phyloP scores from a whole-genome alignment of 805 yeast genomes.

The Schwanniomyces vanrijiae region DNA sequence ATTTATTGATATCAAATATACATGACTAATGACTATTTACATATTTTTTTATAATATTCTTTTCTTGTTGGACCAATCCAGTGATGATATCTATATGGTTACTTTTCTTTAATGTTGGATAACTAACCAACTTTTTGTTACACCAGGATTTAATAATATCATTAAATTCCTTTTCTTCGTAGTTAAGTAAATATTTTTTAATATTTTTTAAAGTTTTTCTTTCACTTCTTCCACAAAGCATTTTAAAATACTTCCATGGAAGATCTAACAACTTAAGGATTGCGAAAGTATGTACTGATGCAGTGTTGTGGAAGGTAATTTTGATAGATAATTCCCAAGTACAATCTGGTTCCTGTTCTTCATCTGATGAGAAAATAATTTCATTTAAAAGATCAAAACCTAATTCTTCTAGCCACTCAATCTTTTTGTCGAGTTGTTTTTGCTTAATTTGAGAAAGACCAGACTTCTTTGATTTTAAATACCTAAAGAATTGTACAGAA shows the following conservation, averaged over 20 bases:
- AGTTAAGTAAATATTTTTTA: slow-evolving; percentile 15
- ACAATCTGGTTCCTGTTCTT: slow-evolving; percentile 13
- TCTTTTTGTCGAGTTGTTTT: slow-evolving; percentile 32
- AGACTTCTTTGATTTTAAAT: slow-evolving; percentile 23
- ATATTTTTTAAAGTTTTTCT: slow-evolving; percentile 19
- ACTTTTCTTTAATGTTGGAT: slow-evolving; percentile 11
- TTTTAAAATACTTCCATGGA: slow-evolving; percentile 26
- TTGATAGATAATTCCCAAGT: slow-evolving; percentile 47
- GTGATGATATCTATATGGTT: slow-evolving; percentile 12
- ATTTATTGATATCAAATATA: neutral
- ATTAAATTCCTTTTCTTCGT: slow-evolving; percentile 8
- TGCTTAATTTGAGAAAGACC: slow-evolving; percentile 24
- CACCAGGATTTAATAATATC: slow-evolving; percentile 25
- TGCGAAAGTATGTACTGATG: slow-evolving; percentile 46
- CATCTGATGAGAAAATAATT: slow-evolving; percentile 10
- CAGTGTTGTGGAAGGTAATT: slow-evolving; percentile 41
- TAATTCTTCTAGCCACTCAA: slow-evolving; percentile 50
- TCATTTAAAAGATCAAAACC: slow-evolving; percentile 43
- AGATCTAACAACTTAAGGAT: slow-evolving; percentile 25
- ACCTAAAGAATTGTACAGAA: slow-evolving; percentile 47
- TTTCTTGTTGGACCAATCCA: slow-evolving; percentile 25
- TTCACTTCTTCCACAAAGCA: slow-evolving; percentile 18
- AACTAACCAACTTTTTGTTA: slow-evolving; percentile 19
- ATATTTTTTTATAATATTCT: slow-evolving; percentile 13
- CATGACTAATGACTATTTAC: slow-evolving; percentile 7